These are phyloP conservation scores for Saccharum spontaneum DNA, from an alignment of 176 grass and related monocot genomes.

Conservation along the genomic window DNA sequence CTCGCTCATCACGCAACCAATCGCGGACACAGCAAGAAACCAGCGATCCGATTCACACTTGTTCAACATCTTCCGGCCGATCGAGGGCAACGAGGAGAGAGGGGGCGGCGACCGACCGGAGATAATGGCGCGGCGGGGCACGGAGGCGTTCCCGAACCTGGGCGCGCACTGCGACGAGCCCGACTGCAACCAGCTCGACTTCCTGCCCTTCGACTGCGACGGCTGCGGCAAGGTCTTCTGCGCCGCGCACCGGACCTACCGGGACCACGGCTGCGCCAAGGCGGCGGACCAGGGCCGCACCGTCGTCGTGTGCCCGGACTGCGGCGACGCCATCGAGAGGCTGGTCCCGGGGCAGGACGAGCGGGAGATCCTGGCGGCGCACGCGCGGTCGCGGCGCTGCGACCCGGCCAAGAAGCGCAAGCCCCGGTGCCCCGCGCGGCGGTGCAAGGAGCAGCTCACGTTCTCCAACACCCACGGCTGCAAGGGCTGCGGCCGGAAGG, in stretches of 20 bases:
- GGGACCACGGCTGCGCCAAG: conserved; percentile 56
- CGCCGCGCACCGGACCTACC: conserved; percentile 62
- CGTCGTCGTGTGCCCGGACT: conserved; percentile 73
- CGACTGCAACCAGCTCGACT: conserved; percentile 89
- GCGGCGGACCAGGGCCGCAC: conserved; percentile 55
- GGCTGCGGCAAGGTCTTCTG: conserved; percentile 65
- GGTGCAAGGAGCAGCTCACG: conserved; percentile 71
- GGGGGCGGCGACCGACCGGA: not conserved
- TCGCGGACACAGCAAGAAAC: not conserved
- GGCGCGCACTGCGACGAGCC: conserved; percentile 72
- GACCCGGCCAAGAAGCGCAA: conserved; percentile 74
- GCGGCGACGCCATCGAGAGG: conserved; percentile 73
- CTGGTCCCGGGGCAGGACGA: conserved; percentile 26
- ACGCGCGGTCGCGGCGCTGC: conserved; percentile 52
- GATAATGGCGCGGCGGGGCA: conserved; percentile 60
- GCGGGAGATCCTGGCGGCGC: conserved; percentile 29
- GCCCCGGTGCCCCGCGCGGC: conserved; percentile 52
- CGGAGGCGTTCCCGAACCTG: conserved; percentile 71
- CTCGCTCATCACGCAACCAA: not conserved
- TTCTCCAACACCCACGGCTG: conserved; percentile 66
- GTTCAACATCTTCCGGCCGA: not conserved
- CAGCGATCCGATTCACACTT: not conserved
- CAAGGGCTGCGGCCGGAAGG: conserved; percentile 46
- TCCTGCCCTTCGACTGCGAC: conserved; percentile 83
- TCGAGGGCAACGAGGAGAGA: not conserved